Conservation (phyloP, 78 protist genomes). For the Monosiga brevicollis region DNA sequence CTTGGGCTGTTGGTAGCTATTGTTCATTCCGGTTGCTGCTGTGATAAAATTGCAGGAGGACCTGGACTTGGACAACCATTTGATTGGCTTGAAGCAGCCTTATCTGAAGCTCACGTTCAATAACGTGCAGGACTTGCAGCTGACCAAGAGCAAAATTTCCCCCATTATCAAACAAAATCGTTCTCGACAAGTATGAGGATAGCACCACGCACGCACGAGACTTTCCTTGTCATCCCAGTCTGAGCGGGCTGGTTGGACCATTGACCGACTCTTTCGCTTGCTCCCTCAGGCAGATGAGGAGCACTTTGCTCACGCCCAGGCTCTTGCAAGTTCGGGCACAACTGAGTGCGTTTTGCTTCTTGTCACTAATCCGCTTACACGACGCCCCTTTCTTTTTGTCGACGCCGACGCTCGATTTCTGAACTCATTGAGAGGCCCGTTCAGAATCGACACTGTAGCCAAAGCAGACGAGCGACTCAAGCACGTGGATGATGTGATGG, state of each 20-base stretch:
- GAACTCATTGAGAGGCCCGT: background rate
- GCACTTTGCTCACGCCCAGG: background rate
- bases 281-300: background rate
- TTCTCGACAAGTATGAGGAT: background rate
- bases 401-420: background rate
- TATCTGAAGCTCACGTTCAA: slow-evolving; percentile 61
- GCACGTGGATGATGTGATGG: slow-evolving; percentile 34
- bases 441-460: background rate
- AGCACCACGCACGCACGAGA: no score
- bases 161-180: background rate
- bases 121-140: slow-evolving; percentile 43
- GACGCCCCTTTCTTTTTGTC: background rate
- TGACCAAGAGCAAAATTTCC: background rate
- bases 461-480: background rate
- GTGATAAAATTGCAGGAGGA: background rate
- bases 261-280: background rate
- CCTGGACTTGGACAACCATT: slow-evolving; percentile 61
- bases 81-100: slow-evolving; percentile 59
- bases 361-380: background rate
- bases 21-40: no score
- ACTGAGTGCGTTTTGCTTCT: background rate
- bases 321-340: background rate
- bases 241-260: no score
- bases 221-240: no score
- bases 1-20: background rate